Evolutionary conservation across 2,329 filamentous ascomycete species (phyloP), one percentile per base, ranked within the genome.

Genomic region (Keithomyces neogunnii): DNA sequence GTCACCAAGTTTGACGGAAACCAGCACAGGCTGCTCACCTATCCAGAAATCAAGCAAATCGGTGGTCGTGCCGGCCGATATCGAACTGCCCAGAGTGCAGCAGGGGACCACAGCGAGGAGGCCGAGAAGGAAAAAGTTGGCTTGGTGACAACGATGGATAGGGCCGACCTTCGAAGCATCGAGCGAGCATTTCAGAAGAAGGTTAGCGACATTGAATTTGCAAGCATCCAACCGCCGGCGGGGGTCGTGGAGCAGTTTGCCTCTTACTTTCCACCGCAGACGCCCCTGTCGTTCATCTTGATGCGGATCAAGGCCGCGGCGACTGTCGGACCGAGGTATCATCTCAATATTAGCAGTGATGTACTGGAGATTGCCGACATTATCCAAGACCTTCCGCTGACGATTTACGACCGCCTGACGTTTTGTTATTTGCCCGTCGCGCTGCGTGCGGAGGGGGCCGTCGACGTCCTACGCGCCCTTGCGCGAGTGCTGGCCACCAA

Each of bases 31-130:
- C 69, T 74, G 3, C 74, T 99, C 29, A 72, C 77, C 0, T 75
- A 86, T 3, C 85, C 90, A 0, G 88, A 96, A 58, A 77, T 96
- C 61, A 96, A 96, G 67, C 93, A 99, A 64, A 99, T 99, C 62
- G 93, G 84, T 47, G 93, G 93, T 19, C 84, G 93, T 57, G 93
- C 93, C 10, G 93, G 93, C 31, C 85, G 93, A 45, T 99, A 85
- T 68, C 84, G 85, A 51, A 85, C 86, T 31, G 88, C 62, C 75
- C 77, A 47, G 52, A 64, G 53, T 51, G 51, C 57, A 7, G 50
- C 55, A 3, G 29, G 46, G 26, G 31, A 49, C 4, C 49, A 57
- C 5, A 50, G 30, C 36, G 44, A 52, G 1, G 46, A 48, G 0
- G 50, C 43, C 3, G 60, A 58, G 28, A 58, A 60, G 45, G 66